Conservation (phyloP, 495 filamentous ascomycete species). For the Penicillium longicatenatum region DNA sequence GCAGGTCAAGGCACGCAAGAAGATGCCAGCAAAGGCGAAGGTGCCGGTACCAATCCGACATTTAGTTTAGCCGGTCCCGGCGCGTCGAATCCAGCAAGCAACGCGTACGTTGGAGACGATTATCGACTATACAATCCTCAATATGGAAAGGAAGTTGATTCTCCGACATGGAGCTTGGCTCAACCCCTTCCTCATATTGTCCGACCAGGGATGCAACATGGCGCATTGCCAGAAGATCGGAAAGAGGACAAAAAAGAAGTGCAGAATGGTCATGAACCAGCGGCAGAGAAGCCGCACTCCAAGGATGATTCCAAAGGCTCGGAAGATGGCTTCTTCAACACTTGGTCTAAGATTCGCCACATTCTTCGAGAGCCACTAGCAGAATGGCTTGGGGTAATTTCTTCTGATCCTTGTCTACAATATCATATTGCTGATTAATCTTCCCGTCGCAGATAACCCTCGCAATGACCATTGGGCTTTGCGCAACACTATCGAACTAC, state of each 20-base stretch:
- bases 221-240: slow-evolving; percentile 3
- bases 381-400: slow-evolving; percentile 22
- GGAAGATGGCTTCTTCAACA: slow-evolving; percentile 20
- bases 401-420: too few species aligned
- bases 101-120: slow-evolving; percentile 35
- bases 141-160: slow-evolving; percentile 21
- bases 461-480: slow-evolving; percentile 18
- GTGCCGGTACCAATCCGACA: slow-evolving; percentile 11
- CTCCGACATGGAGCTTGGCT: slow-evolving; percentile 33
- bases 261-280: slow-evolving; percentile 8
- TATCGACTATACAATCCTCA: slow-evolving; percentile 25
- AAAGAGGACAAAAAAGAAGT: slow-evolving; percentile 8
- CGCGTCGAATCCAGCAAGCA: slow-evolving; percentile 11
- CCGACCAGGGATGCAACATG: slow-evolving; percentile 27
- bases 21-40: slow-evolving; percentile 16
- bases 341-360: slow-evolving; percentile 18
- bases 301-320: not conserved
- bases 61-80: slow-evolving; percentile 19
- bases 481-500: slow-evolving; percentile 15
- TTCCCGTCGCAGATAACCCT: slow-evolving; percentile 16
- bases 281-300: not conserved
- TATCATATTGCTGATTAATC: slow-evolving; percentile 1
- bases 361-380: slow-evolving; percentile 19
- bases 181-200: slow-evolving; percentile 35
- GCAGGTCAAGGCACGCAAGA: slow-evolving; percentile 17